These are phyloP conservation scores for Wickerhamiella vanderwaltii DNA, from an alignment of 805 yeast genomes.

Conservation along the genomic window DNA sequence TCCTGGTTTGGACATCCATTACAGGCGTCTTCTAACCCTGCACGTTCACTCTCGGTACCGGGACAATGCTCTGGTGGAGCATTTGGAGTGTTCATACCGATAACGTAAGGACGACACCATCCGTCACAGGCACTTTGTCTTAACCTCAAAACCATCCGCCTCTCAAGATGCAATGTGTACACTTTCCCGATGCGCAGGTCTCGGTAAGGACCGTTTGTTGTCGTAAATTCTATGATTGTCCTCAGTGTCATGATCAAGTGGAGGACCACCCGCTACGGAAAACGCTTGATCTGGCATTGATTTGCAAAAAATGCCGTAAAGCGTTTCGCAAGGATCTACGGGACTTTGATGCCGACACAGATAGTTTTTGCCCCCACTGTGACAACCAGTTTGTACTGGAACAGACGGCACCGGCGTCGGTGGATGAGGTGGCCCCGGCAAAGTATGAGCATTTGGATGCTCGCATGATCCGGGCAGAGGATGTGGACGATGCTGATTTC, in stretches of 20 bases:
- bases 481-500: slow-evolving; percentile 22
- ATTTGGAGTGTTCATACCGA: background rate
- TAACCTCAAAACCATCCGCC: no score
- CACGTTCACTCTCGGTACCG: slow-evolving; percentile 88
- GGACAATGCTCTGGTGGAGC: slow-evolving; percentile 96
- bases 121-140: no score
- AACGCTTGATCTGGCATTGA: slow-evolving; percentile 25
- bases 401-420: slow-evolving; percentile 9
- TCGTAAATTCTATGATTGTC: slow-evolving; percentile 28
- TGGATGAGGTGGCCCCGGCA: slow-evolving; percentile 13
- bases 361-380: slow-evolving; percentile 28
- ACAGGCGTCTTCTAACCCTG: slow-evolving; percentile 93
- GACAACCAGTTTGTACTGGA: slow-evolving; percentile 27
- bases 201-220: slow-evolving; percentile 25
- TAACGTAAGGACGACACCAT: no score
- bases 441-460: slow-evolving; percentile 14
- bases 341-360: slow-evolving; percentile 27
- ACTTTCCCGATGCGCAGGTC: slow-evolving; percentile 27
- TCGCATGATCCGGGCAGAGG: slow-evolving; percentile 26
- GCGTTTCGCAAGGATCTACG: slow-evolving; percentile 28
- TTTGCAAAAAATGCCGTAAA: slow-evolving; percentile 27
- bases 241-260: slow-evolving; percentile 25
- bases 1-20: slow-evolving; percentile 87
- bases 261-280: slow-evolving; percentile 25
- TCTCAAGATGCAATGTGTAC: no score